Evolutionary conservation across 2,329 filamentous ascomycete species (phyloP), one percentile per base, ranked within the genome.

Genomic region (Emericellopsis atlantica): DNA sequence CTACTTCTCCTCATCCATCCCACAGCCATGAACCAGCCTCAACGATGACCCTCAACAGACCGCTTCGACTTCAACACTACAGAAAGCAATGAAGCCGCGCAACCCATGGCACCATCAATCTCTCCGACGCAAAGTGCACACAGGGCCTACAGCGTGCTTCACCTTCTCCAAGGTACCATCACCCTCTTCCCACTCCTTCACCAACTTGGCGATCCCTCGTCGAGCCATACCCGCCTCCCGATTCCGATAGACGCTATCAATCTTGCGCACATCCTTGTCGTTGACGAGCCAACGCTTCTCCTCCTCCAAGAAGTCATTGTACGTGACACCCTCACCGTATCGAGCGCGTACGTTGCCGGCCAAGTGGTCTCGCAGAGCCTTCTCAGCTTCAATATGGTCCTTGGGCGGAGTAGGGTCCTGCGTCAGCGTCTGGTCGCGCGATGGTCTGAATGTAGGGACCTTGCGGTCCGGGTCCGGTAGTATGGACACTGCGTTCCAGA

Each of bases 191-290:
- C 62, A 66, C 32, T 57, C 49, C 41, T 64, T 65, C 16, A 59
- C 50, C 43, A 65, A 48, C 24, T 50, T 55, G 50, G 59, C 45
- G 31, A 60, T 43, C 14, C 55, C 54, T 1, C 58, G 51, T n/a
- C 60, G 52, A 6, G 58, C 58, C 38, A 56, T 46, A 5, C 58
- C 58, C 10, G 58, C 58, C 42, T 67, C 61, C 9, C 60, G 53
- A 40, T 65, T 66, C 11, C 63, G 59, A 42, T 66, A 67, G 31
- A 65, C 62, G 14, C 60, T 64, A 45, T 66, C 62, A 37, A 66
- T 64, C 43, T 64, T 60, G 33, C 62, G 53, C 15, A 67, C 60
- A 41, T 64, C 62, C 6, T 52, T 54, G 46, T 67, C 59, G 42
- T 54, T 65, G 34, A 59, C 47, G 8, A 67, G 50, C 58, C 60